Evolutionary conservation across 2,329 filamentous ascomycete genomes (phyloP).

Genomic region (Microdochium trichocladiopsis): DNA sequence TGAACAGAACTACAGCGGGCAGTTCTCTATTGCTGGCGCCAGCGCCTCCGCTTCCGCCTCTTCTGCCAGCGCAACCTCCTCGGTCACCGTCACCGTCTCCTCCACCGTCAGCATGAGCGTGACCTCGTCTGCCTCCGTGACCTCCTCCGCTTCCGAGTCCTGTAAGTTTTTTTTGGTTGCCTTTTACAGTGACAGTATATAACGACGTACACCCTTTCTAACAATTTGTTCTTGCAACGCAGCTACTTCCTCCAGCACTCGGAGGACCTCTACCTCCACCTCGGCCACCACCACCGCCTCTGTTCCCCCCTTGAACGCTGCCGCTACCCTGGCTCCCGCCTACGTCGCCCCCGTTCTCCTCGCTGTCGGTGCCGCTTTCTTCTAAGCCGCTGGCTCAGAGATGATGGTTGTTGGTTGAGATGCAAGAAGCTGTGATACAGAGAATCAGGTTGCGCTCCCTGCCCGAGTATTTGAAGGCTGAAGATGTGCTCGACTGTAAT

Average conservation of each 20-base stretch:
- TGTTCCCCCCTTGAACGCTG: constrained; percentile 18
- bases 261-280: too few species aligned
- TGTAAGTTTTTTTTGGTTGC: background rate
- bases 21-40: constrained; percentile 20
- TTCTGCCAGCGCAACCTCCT: background rate
- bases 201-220: constrained; percentile 6
- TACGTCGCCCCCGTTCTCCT: constrained; percentile 16
- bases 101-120: background rate
- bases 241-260: too few species aligned
- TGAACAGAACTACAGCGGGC: constrained; percentile 34
- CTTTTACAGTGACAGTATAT: too few species aligned
- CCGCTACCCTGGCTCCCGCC: constrained; percentile 14
- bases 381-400: constrained; percentile 7
- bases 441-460: background rate
- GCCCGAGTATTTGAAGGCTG: background rate
- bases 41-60: constrained; percentile 3
- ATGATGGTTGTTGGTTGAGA: background rate
- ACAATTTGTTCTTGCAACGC: too few species aligned
- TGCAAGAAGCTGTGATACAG: background rate
- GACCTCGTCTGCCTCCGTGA: background rate
- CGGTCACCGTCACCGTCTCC: background rate
- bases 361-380: constrained; percentile 13
- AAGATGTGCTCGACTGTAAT: too few species aligned
- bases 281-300: constrained; percentile 7
- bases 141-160: background rate